Conservation (phyloP, 148 eudicot species). For the Silene latifolia region DNA sequence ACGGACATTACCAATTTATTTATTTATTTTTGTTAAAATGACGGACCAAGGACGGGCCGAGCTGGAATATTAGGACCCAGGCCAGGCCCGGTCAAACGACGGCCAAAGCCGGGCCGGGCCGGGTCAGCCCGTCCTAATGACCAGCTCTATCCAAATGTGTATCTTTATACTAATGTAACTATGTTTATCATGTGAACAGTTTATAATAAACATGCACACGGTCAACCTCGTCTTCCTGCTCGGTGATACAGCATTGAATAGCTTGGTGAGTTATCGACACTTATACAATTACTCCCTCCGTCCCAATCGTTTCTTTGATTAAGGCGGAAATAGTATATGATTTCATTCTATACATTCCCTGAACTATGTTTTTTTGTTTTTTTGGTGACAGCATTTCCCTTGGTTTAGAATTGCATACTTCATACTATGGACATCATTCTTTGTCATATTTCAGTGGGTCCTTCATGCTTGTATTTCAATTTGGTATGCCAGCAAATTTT, state of each 20-base stretch:
- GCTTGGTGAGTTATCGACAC: constrained; percentile 51
- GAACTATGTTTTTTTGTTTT: background rate
- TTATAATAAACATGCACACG: constrained; percentile 75
- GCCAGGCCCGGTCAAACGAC: no score
- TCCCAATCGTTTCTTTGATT: no score
- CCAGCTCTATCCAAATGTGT: no score
- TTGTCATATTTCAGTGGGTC: constrained; percentile 73
- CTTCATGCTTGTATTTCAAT: constrained; percentile 63
- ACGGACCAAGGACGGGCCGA: no score
- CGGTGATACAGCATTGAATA: constrained; percentile 71
- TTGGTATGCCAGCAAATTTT: constrained; percentile 43
- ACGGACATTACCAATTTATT: no score
- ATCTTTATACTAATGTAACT: no score
- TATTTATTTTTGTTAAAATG: no score
- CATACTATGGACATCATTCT: constrained; percentile 65
- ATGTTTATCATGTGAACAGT: constrained; percentile 36
- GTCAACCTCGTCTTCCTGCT: constrained; percentile 78
- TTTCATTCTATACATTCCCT: background rate
- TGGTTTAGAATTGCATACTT: constrained; percentile 84
- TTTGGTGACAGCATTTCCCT: constrained; percentile 61
- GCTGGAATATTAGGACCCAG: no score
- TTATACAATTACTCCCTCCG: background rate
- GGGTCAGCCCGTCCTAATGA: no score
- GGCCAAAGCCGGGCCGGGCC: no score
- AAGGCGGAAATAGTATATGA: background rate